Conservation (phyloP, 352 stramenopile species). For the Phytophthora hibernalis region DNA sequence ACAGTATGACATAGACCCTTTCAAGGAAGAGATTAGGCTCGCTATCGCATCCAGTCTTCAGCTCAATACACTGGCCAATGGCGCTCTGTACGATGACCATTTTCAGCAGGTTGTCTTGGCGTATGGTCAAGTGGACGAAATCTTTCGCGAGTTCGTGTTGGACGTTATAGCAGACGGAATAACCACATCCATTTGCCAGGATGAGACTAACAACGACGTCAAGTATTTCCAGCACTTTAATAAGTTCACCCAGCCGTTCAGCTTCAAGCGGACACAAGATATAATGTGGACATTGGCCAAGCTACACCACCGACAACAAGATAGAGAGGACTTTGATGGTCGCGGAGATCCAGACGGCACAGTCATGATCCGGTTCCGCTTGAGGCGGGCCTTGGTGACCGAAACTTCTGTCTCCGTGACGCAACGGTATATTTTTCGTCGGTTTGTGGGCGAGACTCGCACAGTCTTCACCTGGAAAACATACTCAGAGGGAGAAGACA, state of each 20-base stretch:
- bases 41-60: constrained; percentile 7
- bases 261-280: constrained; percentile 22
- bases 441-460: constrained; percentile 47
- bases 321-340: constrained; percentile 26
- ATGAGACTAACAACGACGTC: not conserved
- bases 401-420: constrained; percentile 16
- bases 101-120: constrained; percentile 16
- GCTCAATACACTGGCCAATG: constrained; percentile 5
- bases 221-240: constrained; percentile 26
- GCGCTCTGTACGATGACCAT: constrained; percentile 18
- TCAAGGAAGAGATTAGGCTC: not conserved
- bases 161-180: not conserved
- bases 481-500: constrained; percentile 41
- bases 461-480: constrained; percentile 60
- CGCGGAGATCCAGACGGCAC: constrained; percentile 31
- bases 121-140: constrained; percentile 16
- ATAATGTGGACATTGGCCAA: constrained; percentile 25
- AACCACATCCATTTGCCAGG: not conserved
- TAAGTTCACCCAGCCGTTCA: constrained; percentile 30
- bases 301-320: constrained; percentile 23
- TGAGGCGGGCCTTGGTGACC: constrained; percentile 2
- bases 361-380: constrained; percentile 36
- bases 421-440: constrained; percentile 24
- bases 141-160: not conserved
- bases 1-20: not conserved